Evolutionary conservation across 179 eudicot species (phyloP).

Genomic region (Pouteria campechiana): DNA sequence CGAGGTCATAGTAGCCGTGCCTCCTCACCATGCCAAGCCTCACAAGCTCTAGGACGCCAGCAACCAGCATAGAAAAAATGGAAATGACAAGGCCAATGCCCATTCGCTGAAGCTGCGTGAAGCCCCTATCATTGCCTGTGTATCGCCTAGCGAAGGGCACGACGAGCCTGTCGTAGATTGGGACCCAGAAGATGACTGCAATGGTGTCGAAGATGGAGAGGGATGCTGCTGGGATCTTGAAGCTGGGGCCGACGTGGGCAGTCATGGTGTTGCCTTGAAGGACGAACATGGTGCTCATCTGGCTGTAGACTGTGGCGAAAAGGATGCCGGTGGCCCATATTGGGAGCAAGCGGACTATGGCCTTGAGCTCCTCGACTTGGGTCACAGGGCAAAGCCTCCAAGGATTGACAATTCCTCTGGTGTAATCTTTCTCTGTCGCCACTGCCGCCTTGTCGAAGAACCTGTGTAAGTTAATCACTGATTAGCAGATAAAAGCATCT

Average conservation of each 20-base stretch:
- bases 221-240: conserved; percentile 38
- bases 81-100: conserved; percentile 42
- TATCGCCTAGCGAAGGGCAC: conserved; percentile 22
- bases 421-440: conserved; percentile 11
- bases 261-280: conserved; percentile 42
- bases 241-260: conserved; percentile 23
- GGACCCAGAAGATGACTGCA: conserved; percentile 38
- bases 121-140: conserved; percentile 33
- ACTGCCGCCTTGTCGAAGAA: conserved; percentile 58
- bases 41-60: conserved; percentile 22
- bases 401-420: conserved; percentile 12
- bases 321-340: conserved; percentile 54
- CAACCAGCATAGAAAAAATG: conserved; percentile 23
- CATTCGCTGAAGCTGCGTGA: conserved; percentile 36
- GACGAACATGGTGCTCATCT: conserved; percentile 43
- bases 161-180: conserved; percentile 31
- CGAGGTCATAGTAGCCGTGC: conserved; percentile 11
- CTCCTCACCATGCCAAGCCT: conserved; percentile 15
- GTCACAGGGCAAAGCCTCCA: conserved; percentile 60
- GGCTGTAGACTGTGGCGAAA: conserved; percentile 32
- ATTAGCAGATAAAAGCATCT: too few relatives aligned
- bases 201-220: conserved; percentile 27
- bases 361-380: conserved; percentile 56
- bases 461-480: conserved; percentile 7
- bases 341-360: conserved; percentile 36